Conservation (phyloP, 192 early-diverging fungal species). For the Coemansia sp. region DNA sequence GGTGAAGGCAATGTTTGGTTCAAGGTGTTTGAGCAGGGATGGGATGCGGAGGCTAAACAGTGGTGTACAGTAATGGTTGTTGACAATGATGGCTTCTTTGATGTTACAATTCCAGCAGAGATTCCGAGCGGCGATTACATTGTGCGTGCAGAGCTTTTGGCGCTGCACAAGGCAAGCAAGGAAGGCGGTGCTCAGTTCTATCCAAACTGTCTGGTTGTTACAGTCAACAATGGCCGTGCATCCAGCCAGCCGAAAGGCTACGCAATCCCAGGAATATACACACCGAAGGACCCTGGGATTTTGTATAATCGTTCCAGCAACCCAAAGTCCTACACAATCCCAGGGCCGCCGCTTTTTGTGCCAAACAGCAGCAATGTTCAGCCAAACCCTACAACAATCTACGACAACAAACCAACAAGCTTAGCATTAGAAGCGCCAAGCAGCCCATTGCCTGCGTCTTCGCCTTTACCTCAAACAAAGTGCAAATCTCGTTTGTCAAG, state of each 20-base stretch:
- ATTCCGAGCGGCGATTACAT: slow-evolving; percentile 15
- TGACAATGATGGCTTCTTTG: slow-evolving; percentile 5
- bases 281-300: slow-evolving; percentile 11
- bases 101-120: slow-evolving; percentile 7
- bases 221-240: not conserved
- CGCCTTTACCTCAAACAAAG: not conserved
- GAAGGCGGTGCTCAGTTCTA: slow-evolving; percentile 13
- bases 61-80: slow-evolving; percentile 13
- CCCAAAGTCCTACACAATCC: slow-evolving; percentile 8
- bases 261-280: slow-evolving; percentile 15
- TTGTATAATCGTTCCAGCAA: slow-evolving; percentile 7
- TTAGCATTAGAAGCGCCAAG: too few species aligned
- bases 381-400: not conserved
- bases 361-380: not conserved
- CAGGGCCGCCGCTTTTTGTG: not conserved
- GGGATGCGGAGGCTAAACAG: not conserved
- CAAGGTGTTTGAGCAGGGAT: slow-evolving; percentile 16
- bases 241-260: not conserved
- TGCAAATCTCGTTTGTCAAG: not conserved
- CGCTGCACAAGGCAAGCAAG: not conserved
- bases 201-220: slow-evolving; percentile 10
- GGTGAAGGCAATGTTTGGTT: slow-evolving; percentile 17
- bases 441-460: too few species aligned
- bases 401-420: not conserved
- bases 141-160: slow-evolving; percentile 17